Evolutionary conservation across 352 stramenopile species (phyloP).

Genomic region (Pythium biforme): DNA sequence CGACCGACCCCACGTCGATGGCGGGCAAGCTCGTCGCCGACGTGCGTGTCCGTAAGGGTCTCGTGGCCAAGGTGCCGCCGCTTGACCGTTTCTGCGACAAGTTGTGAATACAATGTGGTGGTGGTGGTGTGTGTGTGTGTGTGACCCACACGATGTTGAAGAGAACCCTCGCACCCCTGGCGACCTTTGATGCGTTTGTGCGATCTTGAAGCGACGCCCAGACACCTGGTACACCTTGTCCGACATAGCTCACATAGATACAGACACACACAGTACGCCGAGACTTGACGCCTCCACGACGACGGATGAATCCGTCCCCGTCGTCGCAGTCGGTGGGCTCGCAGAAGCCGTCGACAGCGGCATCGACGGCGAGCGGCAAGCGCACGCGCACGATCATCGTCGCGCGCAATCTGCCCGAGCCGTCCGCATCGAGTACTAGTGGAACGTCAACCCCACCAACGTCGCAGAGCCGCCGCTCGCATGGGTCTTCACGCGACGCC

Average conservation of each 20-base stretch:
- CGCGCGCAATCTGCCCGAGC: constrained; percentile 36
- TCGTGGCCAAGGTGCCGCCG: constrained; percentile 95
- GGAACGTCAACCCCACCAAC: too few species aligned
- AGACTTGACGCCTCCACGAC: too few species aligned
- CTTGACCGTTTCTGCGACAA: constrained; percentile 99
- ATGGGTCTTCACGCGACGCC: too few species aligned
- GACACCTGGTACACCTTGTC: background rate
- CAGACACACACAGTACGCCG: too few species aligned
- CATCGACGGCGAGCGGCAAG: constrained; percentile 38
- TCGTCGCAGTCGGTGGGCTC: constrained; percentile 41
- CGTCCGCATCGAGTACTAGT: too few species aligned
- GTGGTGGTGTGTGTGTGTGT: too few species aligned
- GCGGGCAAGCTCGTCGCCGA: constrained; percentile 92
- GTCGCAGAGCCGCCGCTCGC: constrained; percentile 1
- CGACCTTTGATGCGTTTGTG: too few species aligned
- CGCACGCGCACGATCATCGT: constrained; percentile 56
- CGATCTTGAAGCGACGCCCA: constrained; percentile 26
- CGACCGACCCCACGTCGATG: constrained; percentile 92
- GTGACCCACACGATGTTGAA: too few species aligned
- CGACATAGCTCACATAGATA: too few species aligned
- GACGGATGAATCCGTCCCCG: constrained; percentile 47
- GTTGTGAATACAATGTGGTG: constrained; percentile 97
- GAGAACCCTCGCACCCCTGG: too few species aligned
- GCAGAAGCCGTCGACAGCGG: constrained; percentile 37
- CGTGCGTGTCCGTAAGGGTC: constrained; percentile 98